Base-by-base conservation (phyloP, 176 grass and related monocot species). In the Leersia perrieri region DNA sequence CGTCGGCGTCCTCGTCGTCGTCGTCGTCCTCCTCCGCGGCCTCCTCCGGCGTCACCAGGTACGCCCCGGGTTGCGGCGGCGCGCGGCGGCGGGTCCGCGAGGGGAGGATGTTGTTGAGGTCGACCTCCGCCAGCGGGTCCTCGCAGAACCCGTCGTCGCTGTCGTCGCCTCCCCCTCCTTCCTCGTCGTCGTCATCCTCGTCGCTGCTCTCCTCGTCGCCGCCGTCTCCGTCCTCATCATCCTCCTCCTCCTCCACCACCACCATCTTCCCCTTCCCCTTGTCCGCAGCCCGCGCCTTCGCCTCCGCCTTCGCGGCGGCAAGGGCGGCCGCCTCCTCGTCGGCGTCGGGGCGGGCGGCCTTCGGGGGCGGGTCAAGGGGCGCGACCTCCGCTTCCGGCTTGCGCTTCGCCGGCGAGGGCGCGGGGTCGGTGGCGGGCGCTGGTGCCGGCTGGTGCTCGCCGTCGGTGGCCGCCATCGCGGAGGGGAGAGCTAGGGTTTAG, bases 231-330 rank as follows among this genome's bases (percentile, higher is more conserved):
- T 23, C 33, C 0, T 76, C 73, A 1, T 22, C 85, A 7, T 85
- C 83, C 0, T 78, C 91, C 1, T 80, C 72, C 23, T 84, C 88
- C 28, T 93, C 87, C 38, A 84, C 89, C 16, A 87, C 64, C 28
- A 94, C 79, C 87, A 94, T 87, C 81, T 91, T 94, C 5, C 92
- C 92, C 78, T 94, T 94, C 26, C 89, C 92, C 81, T 91, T 94
- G 78, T 89, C 84, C 45, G 70, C 81, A 5, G 87, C 77, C 11
- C 70, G 44, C 16, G 81, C 61, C 18, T 18, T 80, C 11, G 51
- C 92, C 35, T 55, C 66, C 14, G 80, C 83, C 34, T 71, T n/a
- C n/a, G n/a, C n/a, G 2, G 16, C 47, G 15, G 16, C 49, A n/a
- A n/a, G n/a, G 10, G 62, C 81, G 18, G 39, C 69, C 6, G 76